Evolutionary conservation across 805 yeast species (phyloP).

Genomic region (Ogataea zsoltii): DNA sequence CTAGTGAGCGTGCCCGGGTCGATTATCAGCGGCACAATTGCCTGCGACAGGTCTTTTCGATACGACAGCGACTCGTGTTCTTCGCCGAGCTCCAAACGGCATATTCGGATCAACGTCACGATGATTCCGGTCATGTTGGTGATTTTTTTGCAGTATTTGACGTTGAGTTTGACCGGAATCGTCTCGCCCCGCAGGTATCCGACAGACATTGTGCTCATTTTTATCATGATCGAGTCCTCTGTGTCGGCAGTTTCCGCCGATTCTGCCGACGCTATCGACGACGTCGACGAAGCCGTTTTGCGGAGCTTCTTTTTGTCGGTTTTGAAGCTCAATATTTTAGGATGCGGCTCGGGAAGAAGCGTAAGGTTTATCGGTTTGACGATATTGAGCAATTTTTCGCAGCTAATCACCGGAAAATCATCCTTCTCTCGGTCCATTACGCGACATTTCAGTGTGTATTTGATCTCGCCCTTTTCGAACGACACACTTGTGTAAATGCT

Average conservation of each 20-base stretch:
- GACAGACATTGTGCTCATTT: conserved; percentile 51
- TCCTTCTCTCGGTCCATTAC: conserved; percentile 23
- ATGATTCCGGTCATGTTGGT: conserved; percentile 73
- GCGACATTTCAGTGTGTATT: conserved; percentile 52
- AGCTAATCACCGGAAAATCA: conserved; percentile 37
- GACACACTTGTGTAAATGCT: conserved; percentile 72
- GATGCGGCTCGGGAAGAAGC: conserved; percentile 62
- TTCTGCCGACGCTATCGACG: conserved; percentile 38
- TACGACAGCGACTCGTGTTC: conserved; percentile 67
- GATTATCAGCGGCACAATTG: conserved; percentile 73
- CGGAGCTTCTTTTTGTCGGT: conserved; percentile 40
- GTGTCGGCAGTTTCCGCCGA: conserved; percentile 15
- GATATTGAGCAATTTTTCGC: conserved; percentile 61
- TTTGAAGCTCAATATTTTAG: conserved; percentile 63
- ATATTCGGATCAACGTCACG: conserved; percentile 76
- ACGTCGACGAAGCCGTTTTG: conserved; percentile 42
- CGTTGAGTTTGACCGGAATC: conserved; percentile 66
- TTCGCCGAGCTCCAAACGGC: conserved; percentile 63
- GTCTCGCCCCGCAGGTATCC: conserved; percentile 82
- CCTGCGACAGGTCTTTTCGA: conserved; percentile 81
- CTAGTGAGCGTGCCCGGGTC: conserved; percentile 62
- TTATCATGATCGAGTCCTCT: conserved; percentile 30
- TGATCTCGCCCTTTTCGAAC: conserved; percentile 84
- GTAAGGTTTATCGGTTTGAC: conserved; percentile 77
- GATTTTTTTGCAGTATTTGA: conserved; percentile 70